Conservation (phyloP, 139 green algal species). For the Picochlorum sp. region DNA sequence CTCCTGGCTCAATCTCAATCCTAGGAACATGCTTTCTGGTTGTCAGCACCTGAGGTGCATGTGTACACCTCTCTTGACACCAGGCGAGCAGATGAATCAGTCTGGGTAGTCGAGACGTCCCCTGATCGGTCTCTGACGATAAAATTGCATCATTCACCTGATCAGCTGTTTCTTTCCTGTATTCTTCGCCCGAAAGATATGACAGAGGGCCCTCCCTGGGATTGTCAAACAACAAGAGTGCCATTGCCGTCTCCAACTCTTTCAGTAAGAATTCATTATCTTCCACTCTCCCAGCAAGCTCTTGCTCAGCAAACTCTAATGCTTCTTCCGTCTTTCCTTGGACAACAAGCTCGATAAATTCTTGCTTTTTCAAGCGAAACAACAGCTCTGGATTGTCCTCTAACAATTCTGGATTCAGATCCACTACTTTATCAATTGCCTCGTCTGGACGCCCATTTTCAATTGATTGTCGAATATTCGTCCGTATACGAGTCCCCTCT, state of each 20-base stretch:
- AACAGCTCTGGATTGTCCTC: slow-evolving; percentile 71
- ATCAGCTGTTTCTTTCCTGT: slow-evolving; percentile 86
- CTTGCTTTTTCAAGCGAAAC: slow-evolving; percentile 96
- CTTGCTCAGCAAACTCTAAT: slow-evolving; percentile 86
- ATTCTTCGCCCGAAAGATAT: slow-evolving; percentile 74
- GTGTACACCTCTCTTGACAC: slow-evolving; percentile 22
- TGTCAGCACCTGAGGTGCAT: too few species aligned
- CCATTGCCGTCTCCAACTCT: slow-evolving; percentile 90
- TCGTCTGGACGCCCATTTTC: slow-evolving; percentile 78
- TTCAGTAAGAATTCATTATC: slow-evolving; percentile 80
- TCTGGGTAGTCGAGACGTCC: slow-evolving; percentile 61
- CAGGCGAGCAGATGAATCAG: slow-evolving; percentile 77
- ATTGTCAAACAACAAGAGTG: slow-evolving; percentile 90
- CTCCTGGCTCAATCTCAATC: slow-evolving; percentile 23
- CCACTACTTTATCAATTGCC: slow-evolving; percentile 20
- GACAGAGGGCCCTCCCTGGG: slow-evolving; percentile 55
- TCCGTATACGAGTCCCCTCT: slow-evolving; percentile 74
- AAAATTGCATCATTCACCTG: slow-evolving; percentile 96
- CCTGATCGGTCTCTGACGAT: slow-evolving; percentile 57
- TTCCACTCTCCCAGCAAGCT: slow-evolving; percentile 82
- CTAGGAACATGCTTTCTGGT: too few species aligned
- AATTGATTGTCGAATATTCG: slow-evolving; percentile 77
- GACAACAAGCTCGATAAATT: slow-evolving; percentile 90
- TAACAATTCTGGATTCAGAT: slow-evolving; percentile 58
- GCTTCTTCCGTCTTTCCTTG: slow-evolving; percentile 64